phyloP scores from a whole-genome alignment of 371 early-diverging fungal genomes.

The Capillidium heterosporum region DNA sequence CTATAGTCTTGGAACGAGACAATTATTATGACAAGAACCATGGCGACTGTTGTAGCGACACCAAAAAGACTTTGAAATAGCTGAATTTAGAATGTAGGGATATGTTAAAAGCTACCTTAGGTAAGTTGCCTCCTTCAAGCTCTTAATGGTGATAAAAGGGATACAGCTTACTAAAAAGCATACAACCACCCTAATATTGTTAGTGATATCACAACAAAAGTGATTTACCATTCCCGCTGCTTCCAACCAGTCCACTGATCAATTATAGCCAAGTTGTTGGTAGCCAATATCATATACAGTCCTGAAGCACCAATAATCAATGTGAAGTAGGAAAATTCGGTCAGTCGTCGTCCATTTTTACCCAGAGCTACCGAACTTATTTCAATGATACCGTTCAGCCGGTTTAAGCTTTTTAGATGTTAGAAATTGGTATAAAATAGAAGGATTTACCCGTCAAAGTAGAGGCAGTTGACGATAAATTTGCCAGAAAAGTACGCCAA shows the following conservation, averaged over 20 bases:
- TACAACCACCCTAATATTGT: conserved; percentile 19
- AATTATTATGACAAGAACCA: conserved; percentile 20
- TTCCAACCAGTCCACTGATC: conserved; percentile 2
- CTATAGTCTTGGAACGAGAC: conserved; percentile 14
- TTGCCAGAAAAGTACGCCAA: conserved; percentile 53
- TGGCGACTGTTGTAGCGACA: conserved; percentile 25
- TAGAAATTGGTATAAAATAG: background rate
- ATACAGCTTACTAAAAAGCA: conserved; percentile 19
- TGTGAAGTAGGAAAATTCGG: conserved; percentile 6
- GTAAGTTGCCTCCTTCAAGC: conserved; percentile 35
- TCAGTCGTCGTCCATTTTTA: conserved; percentile 26
- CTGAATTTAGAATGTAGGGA: background rate
- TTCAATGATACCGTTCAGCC: conserved; percentile 30
- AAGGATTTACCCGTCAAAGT: conserved; percentile 12
- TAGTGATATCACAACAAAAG: background rate
- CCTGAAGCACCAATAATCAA: conserved; percentile 2
- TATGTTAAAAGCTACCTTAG: conserved; percentile 13
- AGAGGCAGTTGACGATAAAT: conserved; percentile 48
- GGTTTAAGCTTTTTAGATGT: background rate
- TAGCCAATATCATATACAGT: conserved; percentile 2
- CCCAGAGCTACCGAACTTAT: conserved; percentile 51
- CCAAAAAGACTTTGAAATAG: conserved; percentile 23
- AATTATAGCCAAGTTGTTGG: background rate
- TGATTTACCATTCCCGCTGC: background rate
- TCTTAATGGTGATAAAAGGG: conserved; percentile 33